Base-by-base conservation (phyloP, 2,329 filamentous ascomycete genomes). In the Ceratocystis diversiconidia region DNA sequence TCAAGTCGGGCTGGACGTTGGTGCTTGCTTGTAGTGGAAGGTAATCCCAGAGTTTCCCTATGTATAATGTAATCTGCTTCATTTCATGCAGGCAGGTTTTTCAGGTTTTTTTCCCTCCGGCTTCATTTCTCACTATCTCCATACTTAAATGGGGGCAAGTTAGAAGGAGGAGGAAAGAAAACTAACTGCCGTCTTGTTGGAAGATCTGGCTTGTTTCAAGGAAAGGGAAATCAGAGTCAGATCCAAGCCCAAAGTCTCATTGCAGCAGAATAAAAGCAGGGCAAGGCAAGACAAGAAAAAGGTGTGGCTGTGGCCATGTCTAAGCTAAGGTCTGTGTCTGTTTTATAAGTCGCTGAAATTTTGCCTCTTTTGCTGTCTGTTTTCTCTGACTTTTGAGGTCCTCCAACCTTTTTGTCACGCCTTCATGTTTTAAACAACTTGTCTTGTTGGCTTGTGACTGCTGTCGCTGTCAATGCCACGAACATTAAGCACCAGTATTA, bases 151-250 rank as follows among this genome's bases (percentile, higher is more conserved):
- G 48, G 8, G n/a, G 17, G 46, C 46, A 50, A 22, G 46, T 19
- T n/a, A 8, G 17, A 10, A 50, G 46, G 46, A 57, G 52, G 52
- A 22, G 52, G 52, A 59, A n/a, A 59, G 52, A 32, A 36, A 30
- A 19, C 28, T 36, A 59, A 59, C 52, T 59, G 52, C 52, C 52
- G 52, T 17, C 28, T 17, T n/a, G 28, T 59, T 36, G 7, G 28
- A 59, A 59, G 28, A 59, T 59, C 25, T 32, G 52, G 52, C 52
- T 59, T 59, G 52, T 59, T 59, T 59, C 52, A 59, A 30, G 17
- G 17, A 6, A 17, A 17, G 32, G 28, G 28, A 59, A 32, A 32
- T 59, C 25, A 7, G 22, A 59, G 52, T 32, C 52, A 30, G 52
- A n/a, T 59, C 28, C 19, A 59, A 32, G 25, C 15, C 25, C 25